These are phyloP conservation scores for Citrullus colocynthis DNA, from an alignment of 306 rosid species.

Conservation along the genomic window DNA sequence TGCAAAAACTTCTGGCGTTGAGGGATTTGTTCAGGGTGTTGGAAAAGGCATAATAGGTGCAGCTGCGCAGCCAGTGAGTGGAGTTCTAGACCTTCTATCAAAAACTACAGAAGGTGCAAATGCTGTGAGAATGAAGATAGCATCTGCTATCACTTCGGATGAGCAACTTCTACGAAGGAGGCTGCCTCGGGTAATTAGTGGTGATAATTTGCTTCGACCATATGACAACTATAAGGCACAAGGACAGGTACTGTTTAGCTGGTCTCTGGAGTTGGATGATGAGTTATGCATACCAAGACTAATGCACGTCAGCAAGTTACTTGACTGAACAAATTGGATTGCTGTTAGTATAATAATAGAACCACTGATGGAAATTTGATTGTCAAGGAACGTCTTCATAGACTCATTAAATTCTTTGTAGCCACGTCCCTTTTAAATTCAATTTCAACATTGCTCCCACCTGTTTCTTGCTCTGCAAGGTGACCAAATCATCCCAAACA, in stretches of 20 bases:
- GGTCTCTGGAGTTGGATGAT: constrained; percentile 4
- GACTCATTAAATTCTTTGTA: not conserved
- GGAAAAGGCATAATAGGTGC: constrained; percentile 98
- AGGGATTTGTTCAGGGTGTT: constrained; percentile 99
- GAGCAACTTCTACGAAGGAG: constrained; percentile 95
- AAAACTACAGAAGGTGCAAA: constrained; percentile 99
- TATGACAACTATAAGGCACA: constrained; percentile 79
- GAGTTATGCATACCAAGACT: not conserved
- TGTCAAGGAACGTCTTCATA: not conserved
- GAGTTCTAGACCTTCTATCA: constrained; percentile 91
- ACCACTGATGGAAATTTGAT: not conserved
- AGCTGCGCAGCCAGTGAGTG: constrained; percentile 98
- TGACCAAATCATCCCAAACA: not conserved
- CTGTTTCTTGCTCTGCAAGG: not conserved
- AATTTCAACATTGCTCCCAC: not conserved
- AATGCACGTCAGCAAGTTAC: not conserved
- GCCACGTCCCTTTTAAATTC: not conserved
- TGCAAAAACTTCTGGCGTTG: constrained; percentile 90
- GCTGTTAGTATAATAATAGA: not conserved
- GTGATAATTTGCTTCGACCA: constrained; percentile 79
- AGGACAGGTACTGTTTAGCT: constrained; percentile 67
- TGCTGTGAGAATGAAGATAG: constrained; percentile 96
- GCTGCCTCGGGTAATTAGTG: constrained; percentile 82
- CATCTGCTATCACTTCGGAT: constrained; percentile 89
- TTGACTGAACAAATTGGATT: not conserved